Percentiles rank a stretch among this genome's conserved stretches.
phyloP scores from a whole-genome alignment of 1,284 basidiomycete species.

The Ceratobasidium sp. region DNA sequence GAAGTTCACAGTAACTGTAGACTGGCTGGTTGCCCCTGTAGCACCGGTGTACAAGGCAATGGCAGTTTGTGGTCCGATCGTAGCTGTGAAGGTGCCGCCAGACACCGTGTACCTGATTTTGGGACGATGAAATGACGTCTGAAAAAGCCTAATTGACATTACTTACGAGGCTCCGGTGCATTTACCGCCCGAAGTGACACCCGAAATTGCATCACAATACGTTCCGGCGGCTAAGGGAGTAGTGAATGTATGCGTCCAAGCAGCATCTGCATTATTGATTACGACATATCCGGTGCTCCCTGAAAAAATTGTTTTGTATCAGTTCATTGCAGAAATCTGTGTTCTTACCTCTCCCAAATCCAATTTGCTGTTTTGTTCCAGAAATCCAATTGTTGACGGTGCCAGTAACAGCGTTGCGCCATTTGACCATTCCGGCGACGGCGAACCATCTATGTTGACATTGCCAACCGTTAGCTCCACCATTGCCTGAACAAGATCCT shows the following conservation, averaged over 20 bases:
- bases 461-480: conserved; percentile 62
- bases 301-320: too few relatives aligned
- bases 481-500: conserved; percentile 62
- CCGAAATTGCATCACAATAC: conserved; percentile 70
- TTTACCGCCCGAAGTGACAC: conserved; percentile 49
- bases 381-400: conserved; percentile 63
- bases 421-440: conserved; percentile 67
- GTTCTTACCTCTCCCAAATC: conserved; percentile 66
- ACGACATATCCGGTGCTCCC: conserved; percentile 61
- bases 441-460: conserved; percentile 64
- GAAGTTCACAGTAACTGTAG: conserved; percentile 21
- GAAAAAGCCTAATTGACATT: too few relatives aligned
- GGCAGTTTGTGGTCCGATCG: conserved; percentile 61
- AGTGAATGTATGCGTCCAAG: conserved; percentile 62
- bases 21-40: not conserved
- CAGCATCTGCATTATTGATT: conserved; percentile 66
- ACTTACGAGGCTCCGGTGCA: conserved; percentile 63
- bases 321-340: too few relatives aligned
- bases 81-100: conserved; percentile 61
- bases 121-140: too few relatives aligned
- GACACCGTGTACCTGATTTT: conserved; percentile 63
- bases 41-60: conserved; percentile 66
- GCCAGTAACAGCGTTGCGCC: conserved; percentile 61
- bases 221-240: conserved; percentile 63
- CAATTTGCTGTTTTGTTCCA: conserved; percentile 63